Evolutionary conservation across 176 grass and related monocot genomes (phyloP), one percentile per base, ranked within the genome.

Genomic region (Rhipidocladum racemiflorum): DNA sequence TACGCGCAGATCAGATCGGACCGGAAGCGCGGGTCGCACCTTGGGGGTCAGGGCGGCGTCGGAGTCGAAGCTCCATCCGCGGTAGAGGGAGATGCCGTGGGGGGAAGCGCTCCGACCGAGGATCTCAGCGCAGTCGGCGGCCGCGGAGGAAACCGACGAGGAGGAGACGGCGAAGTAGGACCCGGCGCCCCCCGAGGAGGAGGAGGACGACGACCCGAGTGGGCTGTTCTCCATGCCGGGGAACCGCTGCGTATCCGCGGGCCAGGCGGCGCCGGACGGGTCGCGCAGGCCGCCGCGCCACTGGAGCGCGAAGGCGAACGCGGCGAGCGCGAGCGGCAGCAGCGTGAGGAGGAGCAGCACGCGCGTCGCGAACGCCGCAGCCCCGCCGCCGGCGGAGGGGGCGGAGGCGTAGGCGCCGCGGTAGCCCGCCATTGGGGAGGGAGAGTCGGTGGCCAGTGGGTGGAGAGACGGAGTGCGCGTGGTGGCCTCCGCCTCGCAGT

Each of bases 171-270:
- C 80, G 85, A 85, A 88, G 85, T 85, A 87, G 72, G 87, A 94
- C 5, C 74, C 40, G 5, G 61, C 9, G 27, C 9, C 80, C 3
- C 74, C 64, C 9, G 74, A 51, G 14, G 70, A 85, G 16, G 83
- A 86, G 3, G 91, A 97, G 44, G 92, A 94, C 1, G 94, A 97
- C 74, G 95, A 94, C 0, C 90, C 92, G 34, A 79, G 34, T 5
- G 96, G 92, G 85, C 92, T 98, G 68, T 91, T 93, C 28, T 91
- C 96, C 92, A 98, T 90, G 25, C 96, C 96, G 0, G 96, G 96
- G 85, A 98, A 98, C 17, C 81, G 62, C 84, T 98, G 96, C 28
- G 87, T 89, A 18, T 98, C 90, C 68, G 82, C 75, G 8, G 96
- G 91, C 96, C 92, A 98, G n/a, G 84, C 85, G 11, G 92, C 72